These are phyloP conservation scores for Fusarium anthophilum DNA, from an alignment of 2,329 filamentous ascomycete species.

Conservation along the genomic window DNA sequence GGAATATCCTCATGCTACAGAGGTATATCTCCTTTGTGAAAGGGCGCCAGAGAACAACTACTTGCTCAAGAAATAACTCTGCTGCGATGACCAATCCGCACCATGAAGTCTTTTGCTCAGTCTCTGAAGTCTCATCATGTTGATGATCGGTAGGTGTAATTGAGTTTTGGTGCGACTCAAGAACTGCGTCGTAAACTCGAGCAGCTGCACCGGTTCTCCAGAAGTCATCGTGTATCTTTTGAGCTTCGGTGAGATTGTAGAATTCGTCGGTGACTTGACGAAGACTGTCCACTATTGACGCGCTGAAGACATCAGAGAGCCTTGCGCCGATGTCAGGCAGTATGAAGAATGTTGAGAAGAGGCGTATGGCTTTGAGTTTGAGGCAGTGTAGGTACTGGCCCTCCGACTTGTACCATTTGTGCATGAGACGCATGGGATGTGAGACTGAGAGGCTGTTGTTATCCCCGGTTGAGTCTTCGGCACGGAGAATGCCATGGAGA, in stretches of 20 bases:
- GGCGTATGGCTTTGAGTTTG: conserved; percentile 9
- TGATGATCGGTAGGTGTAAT: not conserved
- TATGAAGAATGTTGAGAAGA: conserved; percentile 15
- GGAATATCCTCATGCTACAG: conserved; percentile 1
- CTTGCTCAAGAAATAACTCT: conserved; percentile 3
- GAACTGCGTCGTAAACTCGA: not conserved
- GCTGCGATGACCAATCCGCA: not conserved
- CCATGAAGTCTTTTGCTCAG: not conserved
- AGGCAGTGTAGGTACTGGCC: not conserved
- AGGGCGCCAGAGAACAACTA: not conserved
- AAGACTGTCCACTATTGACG: not conserved
- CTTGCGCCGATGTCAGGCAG: not conserved
- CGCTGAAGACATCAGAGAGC: not conserved
- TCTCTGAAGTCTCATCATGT: not conserved
- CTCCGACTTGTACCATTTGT: not conserved
- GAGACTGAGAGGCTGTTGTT: accelerated
- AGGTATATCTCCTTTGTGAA: not conserved
- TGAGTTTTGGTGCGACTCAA: not conserved
- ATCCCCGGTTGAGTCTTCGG: accelerated
- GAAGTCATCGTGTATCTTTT: not conserved
- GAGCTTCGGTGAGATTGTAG: not conserved
- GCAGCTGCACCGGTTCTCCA: not conserved
- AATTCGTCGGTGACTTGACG: not conserved
- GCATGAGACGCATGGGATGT: not conserved
- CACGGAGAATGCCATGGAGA: not conserved